Percentiles rank a stretch among this genome's conserved stretches.
phyloP scores from a whole-genome alignment of 371 early-diverging fungal genomes.

The Fennellomyces sp. region DNA sequence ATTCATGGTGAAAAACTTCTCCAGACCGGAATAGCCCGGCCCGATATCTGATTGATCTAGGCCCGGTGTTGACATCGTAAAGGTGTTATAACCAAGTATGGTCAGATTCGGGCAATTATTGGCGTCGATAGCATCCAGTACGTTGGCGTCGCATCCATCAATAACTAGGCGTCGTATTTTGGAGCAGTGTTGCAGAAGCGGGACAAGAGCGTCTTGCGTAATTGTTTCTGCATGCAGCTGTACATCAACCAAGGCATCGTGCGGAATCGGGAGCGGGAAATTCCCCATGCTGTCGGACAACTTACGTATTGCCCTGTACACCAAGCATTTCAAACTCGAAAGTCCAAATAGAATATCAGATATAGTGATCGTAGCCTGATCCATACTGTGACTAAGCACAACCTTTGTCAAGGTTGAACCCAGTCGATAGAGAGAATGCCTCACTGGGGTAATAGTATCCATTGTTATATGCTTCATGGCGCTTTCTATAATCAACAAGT shows the following conservation, averaged over 20 bases:
- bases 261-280: no score
- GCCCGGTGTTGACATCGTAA: background rate
- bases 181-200: background rate
- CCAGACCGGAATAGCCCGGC: background rate
- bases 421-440: background rate
- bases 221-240: no score
- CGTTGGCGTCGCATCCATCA: background rate
- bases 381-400: background rate
- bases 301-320: no score
- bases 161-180: background rate
- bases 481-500: background rate
- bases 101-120: background rate
- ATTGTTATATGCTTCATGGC: background rate
- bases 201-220: background rate
- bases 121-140: background rate
- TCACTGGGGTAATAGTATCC: background rate
- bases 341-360: background rate
- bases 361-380: background rate
- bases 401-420: background rate
- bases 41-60: background rate
- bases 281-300: no score
- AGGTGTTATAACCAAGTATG: background rate
- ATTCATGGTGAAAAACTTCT: background rate
- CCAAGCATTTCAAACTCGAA: no score
- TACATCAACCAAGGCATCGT: no score